Evolutionary conservation across 2,329 filamentous ascomycete species (phyloP), one percentile per base, ranked within the genome.

Genomic region (Penicillium sp.): DNA sequence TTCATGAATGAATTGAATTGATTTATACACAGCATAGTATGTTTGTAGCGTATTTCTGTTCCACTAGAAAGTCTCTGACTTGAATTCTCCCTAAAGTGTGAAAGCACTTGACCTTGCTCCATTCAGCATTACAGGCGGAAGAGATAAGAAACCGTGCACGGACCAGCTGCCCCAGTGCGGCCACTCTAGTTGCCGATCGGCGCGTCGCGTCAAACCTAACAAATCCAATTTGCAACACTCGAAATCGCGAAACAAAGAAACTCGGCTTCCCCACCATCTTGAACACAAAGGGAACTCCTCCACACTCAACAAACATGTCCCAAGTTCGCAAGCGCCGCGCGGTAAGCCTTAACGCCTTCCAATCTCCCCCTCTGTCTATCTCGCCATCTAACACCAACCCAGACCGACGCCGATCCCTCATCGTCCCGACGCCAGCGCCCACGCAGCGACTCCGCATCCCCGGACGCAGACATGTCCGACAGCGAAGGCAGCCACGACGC

Each of bases 281-380:
- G 35, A 24, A 4, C 41, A 44, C 41, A 39, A 58, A 31, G 31
- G 31, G 31, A 10, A 33, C 27, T n/a, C 41, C 19, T 3, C 31
- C 31, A 31, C 6, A 36, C 9, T 35, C 40, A 35, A 50, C 16
- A 44, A 64, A 51, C 47, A 74, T 74, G 72, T 63, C 68, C 50
- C 59, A 66, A 11, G 39, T 64, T 24, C 70, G 69, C 49, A 73
- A 74, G 66, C 67, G 72, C 59, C 65, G 65, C 50, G 69, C 68
- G 37, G 72, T 74, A 69, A 51, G 61, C 31, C 31, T 31, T 71
- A 67, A 43, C 58, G 3, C 2, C 18, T 19, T n/a, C 14, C n/a
- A 43, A 31, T 10, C 31, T 3, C 22, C 46, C 22, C 27, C 41
- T 9, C 24, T 41, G 18, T 47, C 24, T 44, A 56, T 18, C n/a